Base-by-base conservation (phyloP, 805 yeast species). In the Millerozyma acaciae region DNA sequence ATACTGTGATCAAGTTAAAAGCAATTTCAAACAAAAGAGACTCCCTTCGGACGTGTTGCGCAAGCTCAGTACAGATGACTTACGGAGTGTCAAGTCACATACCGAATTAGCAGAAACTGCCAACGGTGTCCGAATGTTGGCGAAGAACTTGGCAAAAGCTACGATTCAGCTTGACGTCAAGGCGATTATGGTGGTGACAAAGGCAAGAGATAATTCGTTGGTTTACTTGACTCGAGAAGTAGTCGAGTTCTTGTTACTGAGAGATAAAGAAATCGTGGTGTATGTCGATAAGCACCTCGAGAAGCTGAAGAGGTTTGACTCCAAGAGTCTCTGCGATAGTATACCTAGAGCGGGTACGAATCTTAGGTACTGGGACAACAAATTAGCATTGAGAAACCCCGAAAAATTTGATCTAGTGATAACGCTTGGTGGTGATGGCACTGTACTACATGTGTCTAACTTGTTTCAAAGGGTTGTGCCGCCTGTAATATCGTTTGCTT, bases 161-260 rank as follows among this genome's bases (percentile, higher is more conserved):
- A 80, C 84, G 4, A 78, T 87, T 17, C 79, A 78, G 45, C 57
- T 87, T 14, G 80, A 81, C 35, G 78, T 84, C 13, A 71, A 73
- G 28, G 76, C 84, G 12, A 76, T 87, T 13, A 71, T 87, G 77
- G 76, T 87, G 9, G 88, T 88, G 13, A 87, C 96, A n/a, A 87
- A 87, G 55, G 93, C 94, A 1, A 70, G 94, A 34, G 96, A 88
- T 53, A 80, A 83, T 45, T 78, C 87, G 5, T 61, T 88, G 33
- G 77, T 84, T 5, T 79, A 76, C 48, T 62, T 86, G 28, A 84
- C 96, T 0, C 68, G 90, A 37, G 93, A 84, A 48, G 65, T 88
- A 43, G 80, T 86, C 1, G 86, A 78, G 47, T 88, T 93, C 90
- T 56, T 87, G 18, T 53, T 87, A 23, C 43, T 57, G 10, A 44